Base-by-base conservation (phyloP, 2,329 filamentous ascomycete genomes). In the Exophiala spinifera region DNA sequence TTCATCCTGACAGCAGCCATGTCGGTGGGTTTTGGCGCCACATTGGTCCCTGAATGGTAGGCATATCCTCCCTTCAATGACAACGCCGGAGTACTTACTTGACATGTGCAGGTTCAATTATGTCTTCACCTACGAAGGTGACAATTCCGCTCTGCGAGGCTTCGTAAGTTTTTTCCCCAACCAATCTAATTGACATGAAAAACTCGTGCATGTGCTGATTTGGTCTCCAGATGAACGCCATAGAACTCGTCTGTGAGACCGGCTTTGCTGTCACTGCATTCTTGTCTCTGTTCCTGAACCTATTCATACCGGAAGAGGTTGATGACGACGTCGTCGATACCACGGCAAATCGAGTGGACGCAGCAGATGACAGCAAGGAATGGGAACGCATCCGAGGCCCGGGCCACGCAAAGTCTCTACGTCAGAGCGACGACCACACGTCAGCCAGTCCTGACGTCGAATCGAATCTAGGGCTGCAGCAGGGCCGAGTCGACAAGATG, bases 251-350 rank as follows among this genome's bases (percentile, higher is more conserved):
- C 51, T 85, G 90, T 80, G 80, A 86, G 70, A 89, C 73, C 20
- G 73, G 72, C 0, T 75, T 75, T 42, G 72, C 72, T 1, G 36
- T 39, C 5, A 39, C 36, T 5, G 36, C 36, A 3, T 39, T 39
- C 17, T 11, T 39, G 77, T 95, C 17, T 86, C 87, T 0, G 90
- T 44, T 44, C 87, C 65, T 69, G 87, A 15, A 75, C 95, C 47
- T 95, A 95, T 66, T 69, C 94, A 44, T 61, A 82, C 0, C 72
- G 95, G 85, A 89, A 65, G 90, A 95, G 71, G 72, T 86, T n/a
- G 88, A 89, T 62, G 58, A 60, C 39, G 59, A 61, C 34, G 53
- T 47, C 3, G 42, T 60, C 10, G 56, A 57, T 10, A 57, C 49
- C 20, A 61, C 59, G 13, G 59, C 59, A 4, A 56, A 59, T 34